Conservation (phyloP, 2,329 filamentous ascomycete species). For the Curvularia lunata region DNA sequence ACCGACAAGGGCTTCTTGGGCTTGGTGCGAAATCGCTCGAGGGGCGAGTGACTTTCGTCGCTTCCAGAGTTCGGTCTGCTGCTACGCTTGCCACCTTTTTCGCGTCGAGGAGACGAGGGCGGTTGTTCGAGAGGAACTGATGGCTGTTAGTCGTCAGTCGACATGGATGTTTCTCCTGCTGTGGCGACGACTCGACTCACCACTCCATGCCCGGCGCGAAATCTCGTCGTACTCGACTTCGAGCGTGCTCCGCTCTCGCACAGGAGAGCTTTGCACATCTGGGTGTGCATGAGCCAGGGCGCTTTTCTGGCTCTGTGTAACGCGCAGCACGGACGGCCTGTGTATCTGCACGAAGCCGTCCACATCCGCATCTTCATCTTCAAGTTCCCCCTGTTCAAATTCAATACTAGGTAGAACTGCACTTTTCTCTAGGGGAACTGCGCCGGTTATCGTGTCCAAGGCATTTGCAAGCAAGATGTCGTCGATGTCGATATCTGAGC, state of each 20-base stretch:
- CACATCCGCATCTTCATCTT: constrained; percentile 32
- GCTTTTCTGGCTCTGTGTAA: constrained; percentile 19
- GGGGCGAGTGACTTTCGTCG: constrained; percentile 62
- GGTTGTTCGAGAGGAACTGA: constrained; percentile 41
- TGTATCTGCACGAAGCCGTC: constrained; percentile 57
- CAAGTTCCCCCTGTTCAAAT: constrained; percentile 28
- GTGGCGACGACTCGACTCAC: constrained; percentile 24
- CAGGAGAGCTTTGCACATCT: constrained; percentile 28
- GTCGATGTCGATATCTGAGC: constrained; percentile 67
- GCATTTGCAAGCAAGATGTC: constrained; percentile 49
- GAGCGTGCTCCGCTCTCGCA: constrained; percentile 36
- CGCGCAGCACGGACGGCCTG: constrained; percentile 28
- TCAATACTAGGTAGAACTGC: constrained; percentile 29
- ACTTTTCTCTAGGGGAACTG: constrained; percentile 12
- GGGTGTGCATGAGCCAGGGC: constrained; percentile 3
- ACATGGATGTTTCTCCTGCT: not conserved
- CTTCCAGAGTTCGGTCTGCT: constrained; percentile 1
- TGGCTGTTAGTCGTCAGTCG: constrained; percentile 52
- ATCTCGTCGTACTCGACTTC: constrained; percentile 53
- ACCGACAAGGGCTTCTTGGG: constrained; percentile 84
- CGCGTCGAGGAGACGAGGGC: constrained; percentile 9
- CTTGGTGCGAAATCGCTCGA: constrained; percentile 78
- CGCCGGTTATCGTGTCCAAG: constrained; percentile 18
- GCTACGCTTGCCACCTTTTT: not conserved
- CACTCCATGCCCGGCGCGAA: constrained; percentile 46